phyloP scores from a whole-genome alignment of 768 basidiomycete species.

The Russula foetens region DNA sequence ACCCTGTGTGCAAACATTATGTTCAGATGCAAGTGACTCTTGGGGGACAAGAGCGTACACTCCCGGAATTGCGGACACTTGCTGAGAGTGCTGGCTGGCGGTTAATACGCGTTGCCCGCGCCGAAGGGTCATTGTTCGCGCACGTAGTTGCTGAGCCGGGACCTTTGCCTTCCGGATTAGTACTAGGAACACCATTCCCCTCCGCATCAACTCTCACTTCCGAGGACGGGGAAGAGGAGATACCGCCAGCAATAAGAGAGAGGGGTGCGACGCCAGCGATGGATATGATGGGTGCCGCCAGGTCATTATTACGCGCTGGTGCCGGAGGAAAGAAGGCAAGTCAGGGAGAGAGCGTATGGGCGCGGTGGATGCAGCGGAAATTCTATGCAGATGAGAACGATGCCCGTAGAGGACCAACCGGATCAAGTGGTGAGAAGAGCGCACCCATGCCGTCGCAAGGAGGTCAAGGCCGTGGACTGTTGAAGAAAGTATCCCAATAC shows the following conservation, averaged over 20 bases:
- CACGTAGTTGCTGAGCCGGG: constrained; percentile 62
- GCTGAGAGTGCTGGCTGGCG: constrained; percentile 55
- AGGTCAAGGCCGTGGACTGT: constrained; percentile 16
- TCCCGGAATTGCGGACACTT: constrained; percentile 49
- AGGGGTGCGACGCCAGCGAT: constrained; percentile 15
- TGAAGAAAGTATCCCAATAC: constrained; percentile 20
- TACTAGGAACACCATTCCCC: not conserved
- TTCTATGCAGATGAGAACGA: constrained; percentile 9
- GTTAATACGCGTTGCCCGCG: constrained; percentile 43
- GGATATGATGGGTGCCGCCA: constrained; percentile 19
- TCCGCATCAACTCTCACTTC: not conserved
- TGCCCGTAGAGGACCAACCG: constrained; percentile 5
- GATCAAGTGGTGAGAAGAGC: not conserved
- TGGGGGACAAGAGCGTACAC: constrained; percentile 59
- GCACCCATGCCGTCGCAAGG: not conserved
- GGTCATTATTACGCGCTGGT: constrained; percentile 9
- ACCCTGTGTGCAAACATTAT: not conserved
- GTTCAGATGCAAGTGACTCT: constrained; percentile 59
- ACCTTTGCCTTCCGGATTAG: constrained; percentile 33
- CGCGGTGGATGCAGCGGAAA: constrained; percentile 13
- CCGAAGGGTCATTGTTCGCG: constrained; percentile 60
- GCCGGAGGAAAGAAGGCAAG: constrained; percentile 7
- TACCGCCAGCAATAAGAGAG: constrained; percentile 11
- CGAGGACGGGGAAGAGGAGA: constrained; percentile 10
- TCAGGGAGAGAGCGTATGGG: constrained; percentile 12